These are phyloP conservation scores for Nemania sp. DNA, from an alignment of 2,329 filamentous ascomycete species.

Conservation along the genomic window DNA sequence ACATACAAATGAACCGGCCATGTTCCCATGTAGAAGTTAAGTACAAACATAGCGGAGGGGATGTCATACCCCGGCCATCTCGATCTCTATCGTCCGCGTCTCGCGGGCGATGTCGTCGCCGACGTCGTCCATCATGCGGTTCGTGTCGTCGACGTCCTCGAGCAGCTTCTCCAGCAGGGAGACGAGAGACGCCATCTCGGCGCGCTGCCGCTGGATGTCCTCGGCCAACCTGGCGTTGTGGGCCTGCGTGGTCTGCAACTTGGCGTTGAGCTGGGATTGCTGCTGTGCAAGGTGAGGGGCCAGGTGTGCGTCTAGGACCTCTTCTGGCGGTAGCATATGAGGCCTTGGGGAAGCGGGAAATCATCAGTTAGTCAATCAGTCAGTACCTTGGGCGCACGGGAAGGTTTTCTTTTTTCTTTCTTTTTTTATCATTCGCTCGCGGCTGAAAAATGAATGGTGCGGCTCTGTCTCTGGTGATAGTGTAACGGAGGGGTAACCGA, in stretches of 20 bases:
- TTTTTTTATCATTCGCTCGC: too few species aligned
- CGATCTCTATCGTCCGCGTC: conserved; percentile 50
- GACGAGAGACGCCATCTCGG: conserved; percentile 58
- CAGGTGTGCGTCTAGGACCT: conserved; percentile 60
- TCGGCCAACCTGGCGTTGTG: conserved; percentile 60
- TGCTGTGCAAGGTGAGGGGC: conserved; percentile 57
- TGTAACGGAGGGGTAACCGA: not conserved
- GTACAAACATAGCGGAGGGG: not conserved
- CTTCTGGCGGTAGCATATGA: conserved; percentile 58
- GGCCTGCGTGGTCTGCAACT: conserved; percentile 59
- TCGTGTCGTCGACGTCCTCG: conserved; percentile 59
- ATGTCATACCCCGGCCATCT: conserved; percentile 41
- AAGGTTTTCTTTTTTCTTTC: too few species aligned
- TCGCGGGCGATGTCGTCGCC: conserved; percentile 55
- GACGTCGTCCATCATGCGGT: conserved; percentile 52
- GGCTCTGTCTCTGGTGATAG: too few species aligned
- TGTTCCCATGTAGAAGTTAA: not conserved
- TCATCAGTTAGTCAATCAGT: too few species aligned
- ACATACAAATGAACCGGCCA: not conserved
- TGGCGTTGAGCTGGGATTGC: conserved; percentile 60
- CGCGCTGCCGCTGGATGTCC: conserved; percentile 57
- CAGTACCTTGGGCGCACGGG: too few species aligned
- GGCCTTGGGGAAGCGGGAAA: conserved; percentile 45
- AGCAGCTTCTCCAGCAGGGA: conserved; percentile 55
- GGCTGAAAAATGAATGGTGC: too few species aligned